A percentile compares a stretch with the other conserved stretches of the same genome.
Conservation (phyloP, 306 rosid species). For the Gastrolobium villosum region DNA sequence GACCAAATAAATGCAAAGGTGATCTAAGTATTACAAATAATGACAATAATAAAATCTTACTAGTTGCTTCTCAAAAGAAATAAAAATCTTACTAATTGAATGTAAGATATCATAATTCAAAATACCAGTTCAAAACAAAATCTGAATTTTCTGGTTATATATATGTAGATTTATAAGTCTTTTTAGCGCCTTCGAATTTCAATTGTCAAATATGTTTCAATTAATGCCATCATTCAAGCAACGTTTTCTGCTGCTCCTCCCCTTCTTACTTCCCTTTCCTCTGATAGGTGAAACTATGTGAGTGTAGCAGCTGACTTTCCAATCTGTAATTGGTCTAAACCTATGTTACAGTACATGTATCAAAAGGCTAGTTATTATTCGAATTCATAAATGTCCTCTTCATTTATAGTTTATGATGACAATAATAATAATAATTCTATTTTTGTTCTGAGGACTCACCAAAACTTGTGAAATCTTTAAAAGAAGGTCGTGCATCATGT, state of each 20-base stretch:
- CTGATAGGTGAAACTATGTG: constrained; percentile 15
- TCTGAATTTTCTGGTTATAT: not conserved
- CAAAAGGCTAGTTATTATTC: constrained; percentile 37
- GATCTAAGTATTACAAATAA: too few relatives aligned
- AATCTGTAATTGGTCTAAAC: constrained; percentile 45
- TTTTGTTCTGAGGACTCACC: constrained; percentile 51
- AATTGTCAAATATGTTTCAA: constrained; percentile 38
- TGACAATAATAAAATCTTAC: too few relatives aligned
- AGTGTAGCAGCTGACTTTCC: constrained; percentile 40
- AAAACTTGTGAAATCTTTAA: constrained; percentile 74
- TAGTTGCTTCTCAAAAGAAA: too few relatives aligned
- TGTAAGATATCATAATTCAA: too few relatives aligned
- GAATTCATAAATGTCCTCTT: constrained; percentile 34
- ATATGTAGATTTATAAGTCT: not conserved
- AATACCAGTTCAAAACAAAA: too few relatives aligned
- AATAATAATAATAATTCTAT: not conserved
- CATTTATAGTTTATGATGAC: constrained; percentile 45
- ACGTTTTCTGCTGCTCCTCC: not conserved
- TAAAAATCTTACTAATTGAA: too few relatives aligned
- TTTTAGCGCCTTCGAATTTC: constrained; percentile 26
- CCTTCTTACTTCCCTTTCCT: constrained; percentile 11
- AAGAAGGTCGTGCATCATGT: constrained; percentile 84
- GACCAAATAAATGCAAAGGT: too few relatives aligned
- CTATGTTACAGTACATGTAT: constrained; percentile 6
- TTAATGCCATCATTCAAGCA: constrained; percentile 47